Evolutionary conservation across 108 stramenopile species (phyloP).

Genomic region (Pseudonitzschia multistriata): DNA sequence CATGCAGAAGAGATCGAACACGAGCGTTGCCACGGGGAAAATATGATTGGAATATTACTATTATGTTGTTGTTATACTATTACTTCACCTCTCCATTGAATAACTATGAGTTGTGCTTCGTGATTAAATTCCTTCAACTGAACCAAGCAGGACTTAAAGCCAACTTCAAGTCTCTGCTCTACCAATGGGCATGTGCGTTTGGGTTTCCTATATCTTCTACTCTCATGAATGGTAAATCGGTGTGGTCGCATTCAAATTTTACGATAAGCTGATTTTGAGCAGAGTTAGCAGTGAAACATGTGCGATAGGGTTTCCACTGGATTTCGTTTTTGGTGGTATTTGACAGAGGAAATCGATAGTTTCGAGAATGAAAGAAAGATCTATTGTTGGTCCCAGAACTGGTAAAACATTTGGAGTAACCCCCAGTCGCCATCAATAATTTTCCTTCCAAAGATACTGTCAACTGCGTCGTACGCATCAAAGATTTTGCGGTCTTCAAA

Average conservation of each 20-base stretch:
- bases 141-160: neutral
- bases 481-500: neutral
- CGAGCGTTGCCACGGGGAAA: no score
- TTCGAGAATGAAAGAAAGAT: neutral
- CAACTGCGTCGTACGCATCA: constrained; percentile 10
- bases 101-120: no score
- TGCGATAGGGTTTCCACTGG: neutral
- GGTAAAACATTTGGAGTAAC: neutral
- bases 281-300: neutral
- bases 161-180: neutral
- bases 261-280: constrained; percentile 1
- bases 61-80: no score
- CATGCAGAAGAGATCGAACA: no score
- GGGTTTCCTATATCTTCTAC: constrained; percentile 11
- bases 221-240: constrained; percentile 14
- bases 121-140: neutral
- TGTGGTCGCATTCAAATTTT: constrained; percentile 6
- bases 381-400: neutral
- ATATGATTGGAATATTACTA: no score
- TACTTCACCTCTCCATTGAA: neutral
- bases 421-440: constrained; percentile 5
- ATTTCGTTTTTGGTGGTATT: constrained; percentile 1
- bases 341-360: constrained; percentile 5
- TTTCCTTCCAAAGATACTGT: constrained; percentile 6
- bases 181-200: constrained; percentile 13